Evolutionary conservation across 1,284 basidiomycete species (phyloP), one percentile per base, ranked within the genome.

Genomic region (Cryptococcus amylolentus): DNA sequence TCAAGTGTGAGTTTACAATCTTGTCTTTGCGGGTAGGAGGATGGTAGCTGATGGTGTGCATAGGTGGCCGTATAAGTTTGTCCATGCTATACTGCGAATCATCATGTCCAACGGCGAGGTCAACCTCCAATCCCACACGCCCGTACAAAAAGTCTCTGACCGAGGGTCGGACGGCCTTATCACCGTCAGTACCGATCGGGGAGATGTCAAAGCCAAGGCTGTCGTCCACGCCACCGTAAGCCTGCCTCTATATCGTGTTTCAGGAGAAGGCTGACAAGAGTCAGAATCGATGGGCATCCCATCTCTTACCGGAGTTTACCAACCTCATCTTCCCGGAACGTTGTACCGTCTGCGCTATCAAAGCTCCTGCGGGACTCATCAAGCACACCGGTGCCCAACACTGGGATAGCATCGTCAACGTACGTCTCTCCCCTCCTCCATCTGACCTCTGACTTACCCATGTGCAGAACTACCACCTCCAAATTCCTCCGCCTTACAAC

Each of bases 31-130:
- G 23, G 23, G 23, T 13, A n/a, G 16, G n/a, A 42, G 8, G 41
- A 8, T 42, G 39, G 13, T 42, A 8, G 41, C 16, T 39, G 20
- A 47, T 13, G 7, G 10, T n/a, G 13, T 20, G 5, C 2, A 27
- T 37, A 62, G 60, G 5, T 62, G 60, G 65, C 60, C 62, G 10
- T 65, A 65, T 57, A 65, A 65, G 20, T 64, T 67, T 44, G 62
- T 67, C 2, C 62, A 67, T 26, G 64, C 56, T 2, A 47, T 67
- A 6, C 37, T 60, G 41, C 20, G 41, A 7, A 41, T 60, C 14
- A 41, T 65, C 8, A 37, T 60, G 44, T 40, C 51, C 27, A 53
- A 35, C 5, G 60, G 53, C 7, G 49, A 55, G 7, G 35, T 63
- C 56, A 57, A 58, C 39, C 26, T 63, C 4, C 61, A 63, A 44